A percentile compares a stretch with the other conserved stretches of the same genome.
These are phyloP conservation scores for Populus deltoides DNA, from an alignment of 345 rosid species.

Conservation along the genomic window DNA sequence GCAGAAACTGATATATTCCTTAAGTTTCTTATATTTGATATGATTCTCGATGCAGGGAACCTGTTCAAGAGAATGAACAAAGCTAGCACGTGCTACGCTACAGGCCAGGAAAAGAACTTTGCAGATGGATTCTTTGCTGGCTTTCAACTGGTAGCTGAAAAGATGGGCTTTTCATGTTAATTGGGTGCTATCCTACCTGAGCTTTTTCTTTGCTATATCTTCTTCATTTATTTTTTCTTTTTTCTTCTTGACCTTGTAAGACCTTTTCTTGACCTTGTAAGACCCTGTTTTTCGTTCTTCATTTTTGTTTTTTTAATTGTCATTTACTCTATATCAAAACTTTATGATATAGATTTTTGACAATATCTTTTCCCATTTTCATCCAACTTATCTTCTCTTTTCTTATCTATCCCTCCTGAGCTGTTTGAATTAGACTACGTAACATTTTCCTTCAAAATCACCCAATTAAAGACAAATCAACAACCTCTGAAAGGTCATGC, in stretches of 20 bases:
- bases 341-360: conserved; percentile 18
- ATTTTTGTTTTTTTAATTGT: neutral
- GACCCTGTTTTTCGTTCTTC: conserved; percentile 34
- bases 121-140: neutral
- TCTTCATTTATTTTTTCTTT: neutral
- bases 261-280: conserved; percentile 99
- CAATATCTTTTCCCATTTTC: conserved; percentile 15
- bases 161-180: conserved; percentile 20
- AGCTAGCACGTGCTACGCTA: neutral
- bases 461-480: neutral
- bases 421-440: conserved; percentile 33
- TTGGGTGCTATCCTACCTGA: conserved; percentile 86
- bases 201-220: conserved; percentile 36
- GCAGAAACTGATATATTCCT: neutral
- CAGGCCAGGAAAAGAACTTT: neutral
- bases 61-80: conserved; percentile 12
- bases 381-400: conserved; percentile 67
- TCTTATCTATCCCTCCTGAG: conserved; percentile 99
- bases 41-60: conserved; percentile 19
- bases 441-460: neutral
- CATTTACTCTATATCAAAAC: conserved; percentile 8
- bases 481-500: neutral
- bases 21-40: neutral
- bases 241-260: conserved; percentile 99
- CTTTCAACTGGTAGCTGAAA: conserved; percentile 12